These are phyloP conservation scores for Schizonepeta tenuifolia DNA, from an alignment of 257 asterid species.

Conservation along the genomic window DNA sequence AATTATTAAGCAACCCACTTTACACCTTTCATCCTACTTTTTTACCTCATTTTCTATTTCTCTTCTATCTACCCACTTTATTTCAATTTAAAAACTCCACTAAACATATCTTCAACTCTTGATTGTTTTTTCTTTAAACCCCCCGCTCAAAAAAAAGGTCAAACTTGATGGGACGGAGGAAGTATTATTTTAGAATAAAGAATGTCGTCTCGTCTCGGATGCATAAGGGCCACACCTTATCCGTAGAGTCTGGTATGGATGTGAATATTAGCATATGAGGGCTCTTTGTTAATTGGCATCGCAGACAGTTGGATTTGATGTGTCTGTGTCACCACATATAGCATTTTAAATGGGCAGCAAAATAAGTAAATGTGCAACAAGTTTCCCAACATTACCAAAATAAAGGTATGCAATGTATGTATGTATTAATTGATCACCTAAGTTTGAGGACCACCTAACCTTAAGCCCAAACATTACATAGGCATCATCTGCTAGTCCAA, in stretches of 20 bases:
- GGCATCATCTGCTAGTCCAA: not conserved
- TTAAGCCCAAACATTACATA: not conserved
- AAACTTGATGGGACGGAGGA: too few species aligned
- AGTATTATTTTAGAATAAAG: too few species aligned
- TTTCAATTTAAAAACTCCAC: too few species aligned
- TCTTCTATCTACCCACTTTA: too few species aligned
- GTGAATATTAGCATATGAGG: not conserved
- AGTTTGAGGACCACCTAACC: constrained; percentile 10
- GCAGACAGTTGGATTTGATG: not conserved
- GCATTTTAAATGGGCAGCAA: not conserved
- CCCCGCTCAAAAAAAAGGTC: too few species aligned
- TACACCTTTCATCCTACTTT: too few species aligned
- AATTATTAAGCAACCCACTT: too few species aligned
- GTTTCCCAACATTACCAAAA: constrained; percentile 11
- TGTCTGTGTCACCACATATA: not conserved
- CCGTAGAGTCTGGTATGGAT: constrained; percentile 4
- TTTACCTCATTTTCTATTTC: too few species aligned
- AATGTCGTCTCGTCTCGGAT: not conserved
- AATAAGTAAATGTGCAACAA: not conserved
- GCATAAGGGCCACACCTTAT: not conserved
- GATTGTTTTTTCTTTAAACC: too few species aligned
- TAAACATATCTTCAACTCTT: too few species aligned
- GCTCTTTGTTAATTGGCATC: not conserved
- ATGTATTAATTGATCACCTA: not conserved
- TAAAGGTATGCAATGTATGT: not conserved